Percentiles rank a stretch among this genome's conserved stretches.
These are phyloP conservation scores for Przewalskia tangutica DNA, from an alignment of 257 asterid genomes.

Conservation along the genomic window DNA sequence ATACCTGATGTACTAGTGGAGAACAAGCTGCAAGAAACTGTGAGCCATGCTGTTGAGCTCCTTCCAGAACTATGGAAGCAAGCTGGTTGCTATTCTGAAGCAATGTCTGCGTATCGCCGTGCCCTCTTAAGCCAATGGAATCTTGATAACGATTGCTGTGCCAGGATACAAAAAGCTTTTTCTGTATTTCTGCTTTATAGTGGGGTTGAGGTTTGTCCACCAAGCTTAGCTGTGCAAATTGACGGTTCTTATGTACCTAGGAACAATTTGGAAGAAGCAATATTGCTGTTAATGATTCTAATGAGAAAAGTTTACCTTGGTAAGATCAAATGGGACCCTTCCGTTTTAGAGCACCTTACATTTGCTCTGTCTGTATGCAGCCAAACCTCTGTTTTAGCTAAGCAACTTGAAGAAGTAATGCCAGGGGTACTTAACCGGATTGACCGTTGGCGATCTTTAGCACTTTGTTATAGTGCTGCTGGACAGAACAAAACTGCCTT, in stretches of 20 bases:
- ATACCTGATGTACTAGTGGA: slow-evolving; percentile 74
- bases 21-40: slow-evolving; percentile 86
- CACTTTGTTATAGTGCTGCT: slow-evolving; percentile 65
- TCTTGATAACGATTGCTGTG: slow-evolving; percentile 81
- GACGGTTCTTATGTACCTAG: slow-evolving; percentile 88
- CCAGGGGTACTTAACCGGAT: slow-evolving; percentile 74
- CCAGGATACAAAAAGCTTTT: slow-evolving; percentile 87
- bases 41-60: slow-evolving; percentile 88
- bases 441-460: slow-evolving; percentile 82
- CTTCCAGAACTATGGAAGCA: slow-evolving; percentile 94
- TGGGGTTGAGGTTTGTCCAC: slow-evolving; percentile 81
- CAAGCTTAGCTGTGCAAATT: slow-evolving; percentile 75
- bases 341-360: slow-evolving; percentile 81
- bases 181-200: slow-evolving; percentile 80
- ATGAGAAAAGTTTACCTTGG: slow-evolving; percentile 84
- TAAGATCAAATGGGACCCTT: slow-evolving; percentile 77
- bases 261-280: slow-evolving; percentile 88
- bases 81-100: slow-evolving; percentile 61
- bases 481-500: slow-evolving; percentile 60
- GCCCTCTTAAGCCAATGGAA: slow-evolving; percentile 96
- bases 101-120: slow-evolving; percentile 76
- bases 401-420: slow-evolving; percentile 82
- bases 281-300: slow-evolving; percentile 85
- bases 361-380: slow-evolving; percentile 76
- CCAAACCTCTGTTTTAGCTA: slow-evolving; percentile 74